Conservation (phyloP, 2,329 filamentous ascomycete genomes). For the Grosmannia huntii region DNA sequence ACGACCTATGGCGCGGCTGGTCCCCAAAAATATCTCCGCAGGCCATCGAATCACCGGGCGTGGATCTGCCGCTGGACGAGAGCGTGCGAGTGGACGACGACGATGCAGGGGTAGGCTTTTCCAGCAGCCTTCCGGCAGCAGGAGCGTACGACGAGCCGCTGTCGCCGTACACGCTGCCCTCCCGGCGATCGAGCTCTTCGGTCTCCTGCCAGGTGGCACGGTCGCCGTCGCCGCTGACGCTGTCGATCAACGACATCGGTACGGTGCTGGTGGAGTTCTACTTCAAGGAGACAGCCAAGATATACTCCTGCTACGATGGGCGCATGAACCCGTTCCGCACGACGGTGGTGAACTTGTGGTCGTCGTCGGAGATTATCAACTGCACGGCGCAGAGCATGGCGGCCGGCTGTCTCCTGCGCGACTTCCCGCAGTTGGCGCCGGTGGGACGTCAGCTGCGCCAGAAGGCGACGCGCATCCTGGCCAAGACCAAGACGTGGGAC, state of each 20-base stretch:
- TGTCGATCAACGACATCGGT: conserved; percentile 30
- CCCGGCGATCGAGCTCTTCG: background rate
- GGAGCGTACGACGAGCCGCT: background rate
- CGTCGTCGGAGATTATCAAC: conserved; percentile 35
- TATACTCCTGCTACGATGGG: conserved; percentile 44
- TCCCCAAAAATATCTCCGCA: background rate
- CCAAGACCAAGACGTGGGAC: conserved; percentile 30
- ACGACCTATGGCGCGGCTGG: background rate
- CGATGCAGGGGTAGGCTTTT: background rate
- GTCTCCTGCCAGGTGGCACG: background rate
- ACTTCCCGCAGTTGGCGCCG: conserved; percentile 37
- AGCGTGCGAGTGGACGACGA: background rate
- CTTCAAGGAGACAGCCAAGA: conserved; percentile 40
- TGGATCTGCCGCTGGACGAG: background rate
- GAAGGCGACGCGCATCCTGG: conserved; percentile 37
- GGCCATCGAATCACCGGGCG: background rate
- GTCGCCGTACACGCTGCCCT: background rate
- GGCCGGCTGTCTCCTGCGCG: conserved; percentile 39
- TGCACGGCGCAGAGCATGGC: conserved; percentile 47
- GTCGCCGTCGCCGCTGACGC: conserved; percentile 16
- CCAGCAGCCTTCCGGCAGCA: background rate
- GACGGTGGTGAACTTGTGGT: conserved; percentile 26
- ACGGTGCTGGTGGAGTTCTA: conserved; percentile 45
- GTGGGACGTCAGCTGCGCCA: conserved; percentile 37
- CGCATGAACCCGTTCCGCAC: conserved; percentile 42